Conservation (phyloP, 2,329 filamentous ascomycete species). For the Diaporthe ampelina region DNA sequence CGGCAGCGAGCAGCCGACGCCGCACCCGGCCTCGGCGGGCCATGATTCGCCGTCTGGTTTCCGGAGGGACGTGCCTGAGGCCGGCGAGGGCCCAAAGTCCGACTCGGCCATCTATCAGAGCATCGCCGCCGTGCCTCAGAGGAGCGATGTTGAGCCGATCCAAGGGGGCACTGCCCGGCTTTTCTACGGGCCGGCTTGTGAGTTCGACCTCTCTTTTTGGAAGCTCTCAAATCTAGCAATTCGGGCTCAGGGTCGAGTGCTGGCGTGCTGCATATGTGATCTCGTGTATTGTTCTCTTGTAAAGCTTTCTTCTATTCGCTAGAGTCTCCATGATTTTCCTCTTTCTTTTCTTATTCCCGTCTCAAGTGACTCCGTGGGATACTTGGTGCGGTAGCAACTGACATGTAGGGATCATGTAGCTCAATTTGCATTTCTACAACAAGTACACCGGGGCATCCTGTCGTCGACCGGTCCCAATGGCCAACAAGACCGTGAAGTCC, state of each 20-base stretch:
- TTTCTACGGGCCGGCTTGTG: slow-evolving; percentile 39
- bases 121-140: slow-evolving; percentile 39
- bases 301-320: not conserved
- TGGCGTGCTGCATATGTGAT: not conserved
- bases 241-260: no score
- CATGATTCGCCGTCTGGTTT: slow-evolving; percentile 4
- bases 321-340: not conserved
- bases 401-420: slow-evolving; percentile 17
- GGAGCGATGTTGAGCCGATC: slow-evolving; percentile 28
- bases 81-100: not conserved
- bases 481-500: slow-evolving; percentile 43
- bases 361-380: not conserved
- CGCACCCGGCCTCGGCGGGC: not conserved
- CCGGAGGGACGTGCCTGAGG: slow-evolving; percentile 11
- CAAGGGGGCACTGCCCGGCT: slow-evolving; percentile 37
- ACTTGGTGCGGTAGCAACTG: not conserved
- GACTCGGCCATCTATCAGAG: slow-evolving; percentile 40
- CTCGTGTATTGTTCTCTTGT: no score
- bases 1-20: slow-evolving; percentile 7
- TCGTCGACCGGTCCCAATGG: slow-evolving; percentile 40
- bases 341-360: not conserved
- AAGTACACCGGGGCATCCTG: slow-evolving; percentile 48
- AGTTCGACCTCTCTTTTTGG: not conserved
- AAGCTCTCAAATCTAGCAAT: no score
- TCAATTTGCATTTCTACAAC: slow-evolving; percentile 49